phyloP scores from a whole-genome alignment of 1,284 basidiomycete species.

The Naganishia liquefaciens region DNA sequence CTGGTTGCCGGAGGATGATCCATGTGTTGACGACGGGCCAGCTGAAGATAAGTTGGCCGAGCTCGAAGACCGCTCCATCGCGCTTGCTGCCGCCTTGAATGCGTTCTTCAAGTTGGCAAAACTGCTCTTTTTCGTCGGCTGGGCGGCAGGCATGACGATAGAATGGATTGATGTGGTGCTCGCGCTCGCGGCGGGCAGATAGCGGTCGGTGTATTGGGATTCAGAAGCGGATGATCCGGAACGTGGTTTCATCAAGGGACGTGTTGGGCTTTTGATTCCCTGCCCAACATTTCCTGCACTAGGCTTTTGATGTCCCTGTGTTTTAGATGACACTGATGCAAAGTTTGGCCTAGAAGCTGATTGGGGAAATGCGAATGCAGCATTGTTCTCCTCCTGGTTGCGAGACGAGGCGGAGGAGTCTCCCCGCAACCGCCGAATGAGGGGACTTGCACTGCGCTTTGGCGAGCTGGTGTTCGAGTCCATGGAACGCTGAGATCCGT shows the following conservation, averaged over 20 bases:
- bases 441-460: constrained; percentile 30
- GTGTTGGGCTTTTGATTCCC: constrained; percentile 20
- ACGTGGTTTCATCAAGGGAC: constrained; percentile 30
- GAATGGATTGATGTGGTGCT: constrained; percentile 38
- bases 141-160: constrained; percentile 54
- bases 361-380: constrained; percentile 27
- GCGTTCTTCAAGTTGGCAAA: constrained; percentile 85
- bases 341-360: constrained; percentile 4
- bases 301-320: constrained; percentile 2
- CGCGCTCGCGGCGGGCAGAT: constrained; percentile 29
- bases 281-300: neutral
- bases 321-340: neutral
- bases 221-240: constrained; percentile 28
- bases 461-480: constrained; percentile 33
- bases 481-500: constrained; percentile 35
- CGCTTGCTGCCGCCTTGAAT: constrained; percentile 62
- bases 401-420: constrained; percentile 40
- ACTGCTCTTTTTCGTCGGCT: constrained; percentile 69
- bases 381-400: constrained; percentile 36
- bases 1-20: constrained; percentile 34
- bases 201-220: constrained; percentile 20
- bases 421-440: constrained; percentile 34
- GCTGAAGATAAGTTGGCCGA: constrained; percentile 19
- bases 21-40: constrained; percentile 22
- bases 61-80: constrained; percentile 26